Conservation (phyloP, 2,329 filamentous ascomycete genomes). For the Alternaria arborescens region DNA sequence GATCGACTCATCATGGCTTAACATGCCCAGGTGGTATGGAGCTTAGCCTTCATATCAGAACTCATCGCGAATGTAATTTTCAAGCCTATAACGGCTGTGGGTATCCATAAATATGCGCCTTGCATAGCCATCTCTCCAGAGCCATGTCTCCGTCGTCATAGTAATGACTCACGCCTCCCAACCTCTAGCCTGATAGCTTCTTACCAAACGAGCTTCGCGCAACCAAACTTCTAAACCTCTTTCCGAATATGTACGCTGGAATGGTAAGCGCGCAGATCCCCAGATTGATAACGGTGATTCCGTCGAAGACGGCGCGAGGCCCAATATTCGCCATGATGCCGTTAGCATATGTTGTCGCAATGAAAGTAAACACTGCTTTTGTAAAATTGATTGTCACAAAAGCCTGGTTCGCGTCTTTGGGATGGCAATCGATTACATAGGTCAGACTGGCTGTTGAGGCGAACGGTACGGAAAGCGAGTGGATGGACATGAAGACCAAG, state of each 20-base stretch:
- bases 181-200: constrained; percentile 23
- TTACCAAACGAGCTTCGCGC: constrained; percentile 32
- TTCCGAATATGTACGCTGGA: constrained; percentile 64
- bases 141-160: neutral
- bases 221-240: constrained; percentile 44
- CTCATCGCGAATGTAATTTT: no score
- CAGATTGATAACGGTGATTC: constrained; percentile 77
- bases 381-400: constrained; percentile 56
- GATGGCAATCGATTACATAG: constrained; percentile 55
- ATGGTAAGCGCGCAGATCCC: constrained; percentile 76
- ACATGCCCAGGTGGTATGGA: neutral
- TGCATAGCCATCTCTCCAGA: neutral
- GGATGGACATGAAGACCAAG: constrained; percentile 49
- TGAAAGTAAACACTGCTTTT: constrained; percentile 57
- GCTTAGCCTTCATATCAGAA: neutral
- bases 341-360: constrained; percentile 81
- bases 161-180: neutral
- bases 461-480: constrained; percentile 51
- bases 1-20: neutral
- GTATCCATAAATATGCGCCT: neutral
- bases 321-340: constrained; percentile 69
- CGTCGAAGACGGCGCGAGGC: constrained; percentile 71
- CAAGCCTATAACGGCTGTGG: neutral
- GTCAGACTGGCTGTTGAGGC: constrained; percentile 51
- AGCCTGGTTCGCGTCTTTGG: constrained; percentile 51